Evolutionary conservation across 2,329 filamentous ascomycete species (phyloP).

Genomic region (Torrubiella hemipterigena): DNA sequence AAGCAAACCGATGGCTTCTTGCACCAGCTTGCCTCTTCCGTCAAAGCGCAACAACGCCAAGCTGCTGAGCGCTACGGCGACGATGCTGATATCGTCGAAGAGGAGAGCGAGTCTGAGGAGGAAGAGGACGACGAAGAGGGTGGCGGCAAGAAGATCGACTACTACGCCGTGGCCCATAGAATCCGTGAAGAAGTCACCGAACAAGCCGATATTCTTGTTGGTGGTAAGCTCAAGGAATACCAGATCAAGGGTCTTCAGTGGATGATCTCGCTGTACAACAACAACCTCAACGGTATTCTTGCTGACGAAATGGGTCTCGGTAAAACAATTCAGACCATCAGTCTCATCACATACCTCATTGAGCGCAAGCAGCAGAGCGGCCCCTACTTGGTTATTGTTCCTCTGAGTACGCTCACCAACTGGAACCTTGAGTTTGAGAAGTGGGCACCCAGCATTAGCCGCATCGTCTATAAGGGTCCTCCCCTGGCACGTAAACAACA

Average conservation of each 20-base stretch:
- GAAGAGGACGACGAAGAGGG: constrained; percentile 60
- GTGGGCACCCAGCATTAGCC: constrained; percentile 80
- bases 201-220: constrained; percentile 79
- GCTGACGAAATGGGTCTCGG: constrained; percentile 99
- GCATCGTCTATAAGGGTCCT: constrained; percentile 94
- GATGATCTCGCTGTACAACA: constrained; percentile 99
- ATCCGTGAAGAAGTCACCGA: constrained; percentile 82
- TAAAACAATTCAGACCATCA: constrained; percentile 98
- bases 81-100: constrained; percentile 35
- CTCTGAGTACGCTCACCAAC: constrained; percentile 92
- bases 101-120: constrained; percentile 54
- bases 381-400: constrained; percentile 92
- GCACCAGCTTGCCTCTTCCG: constrained; percentile 85
- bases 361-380: constrained; percentile 88
- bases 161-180: constrained; percentile 95
- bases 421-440: constrained; percentile 99
- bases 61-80: constrained; percentile 69
- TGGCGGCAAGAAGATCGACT: constrained; percentile 76
- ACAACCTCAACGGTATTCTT: constrained; percentile 97
- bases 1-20: constrained; percentile 97
- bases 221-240: constrained; percentile 91
- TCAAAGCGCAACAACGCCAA: constrained; percentile 84
- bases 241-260: constrained; percentile 97
- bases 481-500: constrained; percentile 79
- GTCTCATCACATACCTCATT: constrained; percentile 91